Evolutionary conservation across 805 yeast genomes (phyloP).

Genomic region (Metschnikowia bowlesiae): DNA sequence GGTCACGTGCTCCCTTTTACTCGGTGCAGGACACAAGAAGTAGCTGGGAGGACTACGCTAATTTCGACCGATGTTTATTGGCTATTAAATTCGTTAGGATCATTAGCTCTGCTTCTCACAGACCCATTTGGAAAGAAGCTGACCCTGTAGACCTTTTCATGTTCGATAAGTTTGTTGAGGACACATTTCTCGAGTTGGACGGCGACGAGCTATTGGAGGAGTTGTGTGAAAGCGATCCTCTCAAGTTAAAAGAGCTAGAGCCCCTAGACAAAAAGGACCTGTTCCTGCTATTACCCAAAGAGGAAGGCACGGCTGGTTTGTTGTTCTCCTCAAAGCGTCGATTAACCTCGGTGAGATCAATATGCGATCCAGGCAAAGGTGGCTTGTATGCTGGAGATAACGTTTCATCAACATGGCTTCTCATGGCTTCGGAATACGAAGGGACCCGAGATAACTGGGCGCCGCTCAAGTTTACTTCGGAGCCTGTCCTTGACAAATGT

Average conservation of each 20-base stretch:
- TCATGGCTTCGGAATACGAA: conserved; percentile 75
- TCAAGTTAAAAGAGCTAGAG: conserved; percentile 22
- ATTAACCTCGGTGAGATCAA: conserved; percentile 29
- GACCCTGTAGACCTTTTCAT: conserved; percentile 8
- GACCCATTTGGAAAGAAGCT: conserved; percentile 16
- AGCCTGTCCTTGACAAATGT: conserved; percentile 57
- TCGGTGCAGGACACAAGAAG: no score
- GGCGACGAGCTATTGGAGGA: conserved; percentile 43
- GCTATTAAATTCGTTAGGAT: no score
- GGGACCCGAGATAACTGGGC: conserved; percentile 59
- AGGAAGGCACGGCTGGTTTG: not conserved
- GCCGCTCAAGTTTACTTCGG: conserved; percentile 34
- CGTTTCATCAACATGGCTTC: conserved; percentile 45
- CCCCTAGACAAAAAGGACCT: conserved; percentile 25
- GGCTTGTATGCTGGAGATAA: conserved; percentile 73
- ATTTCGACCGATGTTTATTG: no score
- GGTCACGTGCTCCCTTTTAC: not conserved
- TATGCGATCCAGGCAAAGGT: conserved; percentile 40
- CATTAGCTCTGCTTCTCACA: not conserved
- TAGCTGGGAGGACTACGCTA: no score
- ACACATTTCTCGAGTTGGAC: conserved; percentile 74
- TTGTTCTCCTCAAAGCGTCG: conserved; percentile 24
- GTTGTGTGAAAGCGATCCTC: conserved; percentile 16
- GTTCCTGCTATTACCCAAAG: conserved; percentile 9
- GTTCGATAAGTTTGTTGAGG: conserved; percentile 31